A percentile compares a stretch with the other conserved stretches of the same genome.
Conservation (phyloP, 805 yeast genomes). For the Zygosaccharomyces rouxii region DNA sequence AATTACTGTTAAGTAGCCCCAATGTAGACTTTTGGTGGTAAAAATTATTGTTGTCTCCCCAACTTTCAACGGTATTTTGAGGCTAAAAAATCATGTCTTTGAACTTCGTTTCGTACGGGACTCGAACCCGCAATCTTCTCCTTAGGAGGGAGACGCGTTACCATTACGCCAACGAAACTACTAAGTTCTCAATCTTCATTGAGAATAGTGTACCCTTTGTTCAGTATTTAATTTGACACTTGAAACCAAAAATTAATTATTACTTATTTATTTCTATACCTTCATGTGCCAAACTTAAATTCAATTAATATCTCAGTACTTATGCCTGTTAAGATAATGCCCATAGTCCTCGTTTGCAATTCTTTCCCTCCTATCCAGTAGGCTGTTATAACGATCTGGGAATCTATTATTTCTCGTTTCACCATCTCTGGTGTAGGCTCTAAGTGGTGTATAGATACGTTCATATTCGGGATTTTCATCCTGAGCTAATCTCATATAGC, state of each 20-base stretch:
- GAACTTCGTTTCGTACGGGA: constrained; percentile 51
- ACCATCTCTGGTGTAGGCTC: constrained; percentile 8
- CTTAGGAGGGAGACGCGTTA: constrained; percentile 68
- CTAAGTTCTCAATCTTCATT: not conserved
- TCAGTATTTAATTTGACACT: too few species aligned
- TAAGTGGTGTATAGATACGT: constrained; percentile 11
- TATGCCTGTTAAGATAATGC: constrained; percentile 9
- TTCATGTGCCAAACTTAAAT: not conserved
- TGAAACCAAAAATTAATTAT: too few species aligned
- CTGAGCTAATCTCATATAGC: not conserved
- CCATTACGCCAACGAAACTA: constrained; percentile 54
- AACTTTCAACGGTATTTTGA: too few species aligned
- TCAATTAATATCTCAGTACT: not conserved
- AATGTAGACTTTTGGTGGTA: too few species aligned
- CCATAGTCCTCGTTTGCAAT: constrained; percentile 21
- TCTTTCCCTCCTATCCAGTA: constrained; percentile 17
- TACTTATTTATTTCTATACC: not conserved
- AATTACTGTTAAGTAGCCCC: too few species aligned
- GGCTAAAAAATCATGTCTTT: too few species aligned
- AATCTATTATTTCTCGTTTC: constrained; percentile 1
- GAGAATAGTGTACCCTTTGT: too few species aligned
- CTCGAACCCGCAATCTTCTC: constrained; percentile 67
- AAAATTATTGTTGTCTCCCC: too few species aligned
- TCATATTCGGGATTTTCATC: constrained; percentile 1
- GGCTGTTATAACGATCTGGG: constrained; percentile 15